A percentile compares a stretch with the other conserved stretches of the same genome.
Conservation (phyloP, 257 asterid species). For the Solanum etuberosum region DNA sequence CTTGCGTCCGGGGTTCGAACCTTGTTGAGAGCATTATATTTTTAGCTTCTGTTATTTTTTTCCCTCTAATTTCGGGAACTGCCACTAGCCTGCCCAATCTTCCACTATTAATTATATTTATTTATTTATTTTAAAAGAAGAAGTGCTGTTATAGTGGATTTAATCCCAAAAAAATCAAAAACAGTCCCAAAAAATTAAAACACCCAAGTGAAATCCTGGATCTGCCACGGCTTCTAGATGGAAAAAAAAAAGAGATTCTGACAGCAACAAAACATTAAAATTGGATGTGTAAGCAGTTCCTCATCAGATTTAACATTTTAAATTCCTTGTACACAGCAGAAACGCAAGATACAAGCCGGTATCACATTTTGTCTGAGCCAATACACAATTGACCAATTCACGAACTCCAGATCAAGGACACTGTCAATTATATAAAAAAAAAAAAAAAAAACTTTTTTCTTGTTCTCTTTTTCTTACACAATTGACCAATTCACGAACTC, state of each 20-base stretch:
- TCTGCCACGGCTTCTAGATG: neutral
- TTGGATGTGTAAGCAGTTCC: neutral
- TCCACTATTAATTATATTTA: too few species aligned
- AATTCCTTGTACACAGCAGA: neutral
- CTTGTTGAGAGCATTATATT: neutral
- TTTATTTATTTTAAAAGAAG: fast-evolving
- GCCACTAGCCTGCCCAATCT: neutral
- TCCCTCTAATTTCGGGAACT: neutral
- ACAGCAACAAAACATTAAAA: neutral
- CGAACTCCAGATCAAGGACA: neutral
- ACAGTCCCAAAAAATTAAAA: too few species aligned
- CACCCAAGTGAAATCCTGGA: neutral
- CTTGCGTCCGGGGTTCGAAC: neutral
- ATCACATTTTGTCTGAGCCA: neutral
- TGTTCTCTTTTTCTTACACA: neutral
- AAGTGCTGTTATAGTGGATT: neutral
- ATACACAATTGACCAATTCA: neutral
- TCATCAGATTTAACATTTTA: neutral
- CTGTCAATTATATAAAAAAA: neutral
- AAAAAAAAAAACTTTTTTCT: neutral
- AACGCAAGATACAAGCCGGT: neutral
- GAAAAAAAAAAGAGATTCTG: neutral
- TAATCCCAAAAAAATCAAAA: neutral
- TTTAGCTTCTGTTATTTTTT: neutral
- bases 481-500: neutral